Base-by-base conservation (phyloP, 1,284 basidiomycete species). In the Ustilago cynodontis region DNA sequence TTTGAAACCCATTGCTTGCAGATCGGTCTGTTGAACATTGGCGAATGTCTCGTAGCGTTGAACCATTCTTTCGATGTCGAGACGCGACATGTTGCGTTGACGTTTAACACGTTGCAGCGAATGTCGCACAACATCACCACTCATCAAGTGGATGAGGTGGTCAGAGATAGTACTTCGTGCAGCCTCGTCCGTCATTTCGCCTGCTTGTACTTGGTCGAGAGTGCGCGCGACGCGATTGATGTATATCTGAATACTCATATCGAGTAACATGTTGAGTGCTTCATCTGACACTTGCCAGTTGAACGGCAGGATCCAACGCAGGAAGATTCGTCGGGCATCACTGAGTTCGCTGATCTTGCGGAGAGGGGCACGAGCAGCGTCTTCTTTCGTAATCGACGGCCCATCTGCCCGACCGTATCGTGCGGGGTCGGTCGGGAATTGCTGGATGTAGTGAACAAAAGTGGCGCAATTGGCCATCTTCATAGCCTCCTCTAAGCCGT, bases 191-290 rank as follows among this genome's bases (percentile, higher is more conserved):
- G 52, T 49, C 58, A 77, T 65, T 49, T 71, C 58, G 16, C 70
- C 73, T 5, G 59, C 50, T 10, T 51, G 54, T 5, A 65, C 60
- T 0, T 52, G 41, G 18, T 60, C 56, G 29, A 75, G 59, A 20
- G 72, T 62, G 4, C 66, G 59, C 20, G 74, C 68, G 54, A 80
- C 63, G 9, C 76, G 69, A 26, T 75, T 49, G 29, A 76, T 73
- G 62, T 70, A 77, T 60, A 82, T 76, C 51, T 82, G 76, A n/a
- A 79, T 80, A 67, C 75, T 80, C 59, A 82, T 71, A 52, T 80
- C 78, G 63, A 79, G 71, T 2, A 80, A 66, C 60, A 76, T 63
- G 59, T 59, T 65, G 49, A 82, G 65, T 26, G 78, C 63, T 33
- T 67, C 73, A 54, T 82, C 80, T 9, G 52, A 68, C 35, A 80